These are phyloP conservation scores for Thozetella sp. DNA, from an alignment of 495 filamentous ascomycete species.

Conservation along the genomic window DNA sequence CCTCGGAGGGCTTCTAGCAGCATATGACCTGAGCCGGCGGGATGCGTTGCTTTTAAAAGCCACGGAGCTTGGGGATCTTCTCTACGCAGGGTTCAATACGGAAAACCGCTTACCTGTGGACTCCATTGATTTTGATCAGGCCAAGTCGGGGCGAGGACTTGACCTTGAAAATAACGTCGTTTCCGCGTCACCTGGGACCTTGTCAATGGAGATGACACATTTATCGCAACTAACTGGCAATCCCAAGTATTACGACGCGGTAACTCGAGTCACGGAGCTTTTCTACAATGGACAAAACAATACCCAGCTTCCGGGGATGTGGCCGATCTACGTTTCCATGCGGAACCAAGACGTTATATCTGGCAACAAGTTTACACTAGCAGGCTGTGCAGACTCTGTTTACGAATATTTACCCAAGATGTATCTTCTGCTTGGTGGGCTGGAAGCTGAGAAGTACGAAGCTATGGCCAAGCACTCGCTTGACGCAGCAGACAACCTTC, in stretches of 20 bases:
- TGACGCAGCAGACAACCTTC: conserved; percentile 61
- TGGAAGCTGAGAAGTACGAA: conserved; percentile 26
- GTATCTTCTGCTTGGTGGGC: conserved; percentile 36
- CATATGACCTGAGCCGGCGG: conserved; percentile 75
- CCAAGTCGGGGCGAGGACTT: conserved; percentile 62
- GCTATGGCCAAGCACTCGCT: conserved; percentile 52
- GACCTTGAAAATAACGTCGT: conserved; percentile 65
- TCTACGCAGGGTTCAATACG: conserved; percentile 85
- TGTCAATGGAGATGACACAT: conserved; percentile 82
- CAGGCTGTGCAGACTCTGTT: conserved; percentile 77
- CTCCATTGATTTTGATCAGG: conserved; percentile 69
- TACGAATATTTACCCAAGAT: conserved; percentile 89
- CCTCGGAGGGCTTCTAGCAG: conserved; percentile 73
- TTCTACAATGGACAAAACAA: conserved; percentile 66
- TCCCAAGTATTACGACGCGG: conserved; percentile 79
- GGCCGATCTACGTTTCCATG: conserved; percentile 37
- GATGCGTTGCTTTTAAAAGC: conserved; percentile 69
- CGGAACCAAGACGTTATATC: conserved; percentile 18
- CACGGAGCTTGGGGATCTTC: conserved; percentile 73
- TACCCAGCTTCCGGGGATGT: conserved; percentile 68
- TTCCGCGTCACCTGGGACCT: conserved; percentile 41
- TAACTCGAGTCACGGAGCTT: conserved; percentile 77
- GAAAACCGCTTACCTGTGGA: conserved; percentile 84
- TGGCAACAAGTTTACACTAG: conserved; percentile 63
- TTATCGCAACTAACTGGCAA: conserved; percentile 79